A percentile compares a stretch with the other conserved stretches of the same genome.
These are phyloP conservation scores for Primulina eburnea DNA, from an alignment of 257 asterid species.

Conservation along the genomic window DNA sequence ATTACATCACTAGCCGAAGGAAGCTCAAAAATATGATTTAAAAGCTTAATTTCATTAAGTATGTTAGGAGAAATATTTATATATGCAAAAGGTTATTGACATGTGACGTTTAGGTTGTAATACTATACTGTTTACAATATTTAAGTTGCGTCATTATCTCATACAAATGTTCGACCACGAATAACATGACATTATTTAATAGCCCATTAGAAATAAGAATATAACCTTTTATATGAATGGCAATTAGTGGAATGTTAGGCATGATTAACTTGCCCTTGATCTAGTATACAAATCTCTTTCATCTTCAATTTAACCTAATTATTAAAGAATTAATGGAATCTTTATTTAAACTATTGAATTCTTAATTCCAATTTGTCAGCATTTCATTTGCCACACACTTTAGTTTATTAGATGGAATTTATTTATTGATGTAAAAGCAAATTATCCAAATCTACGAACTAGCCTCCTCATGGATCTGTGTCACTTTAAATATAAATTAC, in stretches of 20 bases:
- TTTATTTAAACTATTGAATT: background rate
- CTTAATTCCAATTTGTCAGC: too few relatives aligned
- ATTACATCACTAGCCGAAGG: too few relatives aligned
- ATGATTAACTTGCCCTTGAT: background rate
- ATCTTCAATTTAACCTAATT: background rate
- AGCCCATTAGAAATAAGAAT: background rate
- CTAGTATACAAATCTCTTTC: background rate
- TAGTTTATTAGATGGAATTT: background rate
- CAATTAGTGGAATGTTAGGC: background rate
- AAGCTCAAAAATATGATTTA: too few relatives aligned
- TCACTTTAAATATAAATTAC: background rate
- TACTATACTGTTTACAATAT: too few relatives aligned
- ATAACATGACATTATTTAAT: too few relatives aligned
- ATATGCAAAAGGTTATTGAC: too few relatives aligned
- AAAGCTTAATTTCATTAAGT: too few relatives aligned
- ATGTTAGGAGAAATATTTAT: too few relatives aligned
- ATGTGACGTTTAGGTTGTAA: too few relatives aligned
- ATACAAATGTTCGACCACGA: too few relatives aligned
- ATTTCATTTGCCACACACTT: background rate
- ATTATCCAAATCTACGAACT: background rate
- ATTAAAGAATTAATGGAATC: background rate
- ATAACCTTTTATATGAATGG: background rate
- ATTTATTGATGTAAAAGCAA: background rate
- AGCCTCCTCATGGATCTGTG: background rate
- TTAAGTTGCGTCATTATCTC: too few relatives aligned